Evolutionary conservation across 2,329 filamentous ascomycete genomes (phyloP).

Genomic region (Pestalotiopsis sp.): DNA sequence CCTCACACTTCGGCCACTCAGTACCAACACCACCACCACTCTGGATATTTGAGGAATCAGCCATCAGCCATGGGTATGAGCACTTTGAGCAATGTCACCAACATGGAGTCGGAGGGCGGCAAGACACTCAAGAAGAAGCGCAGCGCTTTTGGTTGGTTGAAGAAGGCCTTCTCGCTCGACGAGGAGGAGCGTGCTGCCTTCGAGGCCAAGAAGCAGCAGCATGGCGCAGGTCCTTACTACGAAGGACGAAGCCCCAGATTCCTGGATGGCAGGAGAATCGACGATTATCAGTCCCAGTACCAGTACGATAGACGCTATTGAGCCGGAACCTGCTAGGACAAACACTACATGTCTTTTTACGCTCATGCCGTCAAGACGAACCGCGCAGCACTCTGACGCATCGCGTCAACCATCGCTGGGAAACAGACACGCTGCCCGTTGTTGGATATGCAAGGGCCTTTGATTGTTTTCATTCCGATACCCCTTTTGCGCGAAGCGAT

Average conservation of each 20-base stretch:
- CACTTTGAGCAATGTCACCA: slow-evolving; percentile 58
- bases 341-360: neutral
- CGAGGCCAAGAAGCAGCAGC: slow-evolving; percentile 55
- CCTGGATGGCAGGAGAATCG: slow-evolving; percentile 55
- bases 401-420: neutral
- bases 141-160: slow-evolving; percentile 69
- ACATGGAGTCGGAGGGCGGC: slow-evolving; percentile 40
- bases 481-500: slow-evolving; percentile 1
- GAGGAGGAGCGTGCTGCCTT: slow-evolving; percentile 65
- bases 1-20: slow-evolving; percentile 28
- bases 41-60: slow-evolving; percentile 48
- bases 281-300: slow-evolving; percentile 18
- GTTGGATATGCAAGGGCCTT: neutral
- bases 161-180: slow-evolving; percentile 68
- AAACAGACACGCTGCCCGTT: neutral
- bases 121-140: slow-evolving; percentile 66
- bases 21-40: slow-evolving; percentile 33
- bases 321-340: neutral
- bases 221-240: slow-evolving; percentile 50
- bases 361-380: neutral
- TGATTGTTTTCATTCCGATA: slow-evolving; percentile 2
- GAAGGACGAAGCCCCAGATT: slow-evolving; percentile 55
- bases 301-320: slow-evolving; percentile 16
- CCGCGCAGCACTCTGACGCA: neutral
- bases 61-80: slow-evolving; percentile 61